Evolutionary conservation across 768 basidiomycete genomes (phyloP).

Genomic region (Hebeloma cylindrosporum): DNA sequence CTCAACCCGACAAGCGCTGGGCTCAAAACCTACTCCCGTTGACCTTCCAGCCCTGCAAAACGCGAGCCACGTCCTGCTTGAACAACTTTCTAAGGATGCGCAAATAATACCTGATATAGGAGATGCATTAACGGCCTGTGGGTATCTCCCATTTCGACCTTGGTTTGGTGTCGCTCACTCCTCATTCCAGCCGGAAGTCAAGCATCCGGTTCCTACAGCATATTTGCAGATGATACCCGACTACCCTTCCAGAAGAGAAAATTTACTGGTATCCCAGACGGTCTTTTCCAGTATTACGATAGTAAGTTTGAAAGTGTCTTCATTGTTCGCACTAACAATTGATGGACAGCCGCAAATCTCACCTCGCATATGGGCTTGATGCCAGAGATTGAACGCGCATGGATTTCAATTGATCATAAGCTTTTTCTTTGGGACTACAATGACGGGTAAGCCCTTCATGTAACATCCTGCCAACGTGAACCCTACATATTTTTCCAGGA

Average conservation of each 20-base stretch:
- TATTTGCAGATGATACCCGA: conserved; percentile 75
- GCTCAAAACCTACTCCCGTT: conserved; percentile 38
- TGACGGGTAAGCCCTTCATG: conserved; percentile 65
- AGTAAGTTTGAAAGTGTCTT: conserved; percentile 42
- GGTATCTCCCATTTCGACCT: conserved; percentile 26
- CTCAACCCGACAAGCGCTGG: conserved; percentile 24
- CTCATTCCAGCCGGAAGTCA: conserved; percentile 58
- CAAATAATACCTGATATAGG: conserved; percentile 75
- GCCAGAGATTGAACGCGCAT: conserved; percentile 90
- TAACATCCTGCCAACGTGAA: not conserved
- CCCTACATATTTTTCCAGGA: conserved; percentile 40
- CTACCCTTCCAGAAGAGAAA: conserved; percentile 80
- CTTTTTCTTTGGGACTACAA: conserved; percentile 96
- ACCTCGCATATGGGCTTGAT: conserved; percentile 88
- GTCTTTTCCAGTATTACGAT: conserved; percentile 75
- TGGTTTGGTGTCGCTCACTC: conserved; percentile 10
- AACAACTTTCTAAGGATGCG: conserved; percentile 69
- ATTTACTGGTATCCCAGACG: conserved; percentile 75
- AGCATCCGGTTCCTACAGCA: conserved; percentile 75
- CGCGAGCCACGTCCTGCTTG: conserved; percentile 67
- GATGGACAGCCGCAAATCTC: conserved; percentile 54
- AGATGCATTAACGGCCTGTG: conserved; percentile 64
- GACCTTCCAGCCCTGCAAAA: conserved; percentile 64
- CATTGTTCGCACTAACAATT: conserved; percentile 10
- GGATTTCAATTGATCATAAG: conserved; percentile 94